Evolutionary conservation across 768 basidiomycete species (phyloP), one percentile per base, ranked within the genome.

Genomic region (Rhizopogon vulgaris): DNA sequence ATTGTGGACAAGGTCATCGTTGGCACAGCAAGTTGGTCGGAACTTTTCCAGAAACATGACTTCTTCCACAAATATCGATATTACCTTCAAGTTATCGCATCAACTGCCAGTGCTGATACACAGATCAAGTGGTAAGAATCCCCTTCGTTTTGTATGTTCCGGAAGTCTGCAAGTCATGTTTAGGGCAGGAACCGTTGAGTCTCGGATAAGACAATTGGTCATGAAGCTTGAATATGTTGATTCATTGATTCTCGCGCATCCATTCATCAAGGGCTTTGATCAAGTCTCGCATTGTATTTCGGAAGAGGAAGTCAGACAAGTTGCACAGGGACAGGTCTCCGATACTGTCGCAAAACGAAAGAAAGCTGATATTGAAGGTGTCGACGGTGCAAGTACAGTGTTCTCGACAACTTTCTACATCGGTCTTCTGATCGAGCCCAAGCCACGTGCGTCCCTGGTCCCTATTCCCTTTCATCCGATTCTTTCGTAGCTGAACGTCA

Each of bases 381-480:
- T 84, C 60, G 83, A 88, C 55, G 87, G 85, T 52, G 79, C 80
- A 39, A 82, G 84, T 40, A 76, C 82, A n/a, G 90, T 97, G 8
- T 81, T 88, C 65, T 89, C 93, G n/a, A 94, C 94, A n/a, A 92
- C 90, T 1, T 98, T 96, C 70, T 99, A 95, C 64, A 93, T 99
- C 57, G 96, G 96, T 17, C 79, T 99, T 51, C 81, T 84, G 40
- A 90, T 99, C 56, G 88, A 93, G 67, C 87, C 91, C 51, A 94
- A 87, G 73, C 88, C 84, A 71, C 79, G 94, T 96, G 72, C 73
- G 79, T 77, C 56, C 59, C 52, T 47, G 38, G 45, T 57, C 54
- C 49, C 51, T 46, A 48, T 52, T 41, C 46, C 32, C 36, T 49
- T 62, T 58, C 41, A 32, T 32, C 32, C 43, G 6, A 51, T 11